phyloP scores from a whole-genome alignment of 306 rosid species.

The Glycine soja region DNA sequence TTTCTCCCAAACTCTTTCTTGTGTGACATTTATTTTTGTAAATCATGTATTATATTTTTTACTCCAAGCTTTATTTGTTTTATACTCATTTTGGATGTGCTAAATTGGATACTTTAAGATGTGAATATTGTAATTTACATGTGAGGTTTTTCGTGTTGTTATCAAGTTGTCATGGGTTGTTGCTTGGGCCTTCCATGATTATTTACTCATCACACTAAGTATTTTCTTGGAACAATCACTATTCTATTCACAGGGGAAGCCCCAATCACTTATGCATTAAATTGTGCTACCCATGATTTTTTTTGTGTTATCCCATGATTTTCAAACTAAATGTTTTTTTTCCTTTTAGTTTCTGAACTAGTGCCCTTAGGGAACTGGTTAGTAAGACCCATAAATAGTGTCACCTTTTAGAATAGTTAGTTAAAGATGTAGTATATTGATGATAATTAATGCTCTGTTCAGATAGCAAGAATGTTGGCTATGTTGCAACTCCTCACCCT shows the following conservation, averaged over 20 bases:
- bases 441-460: not conserved
- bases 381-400: not conserved
- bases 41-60: not conserved
- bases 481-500: slow-evolving; percentile 19
- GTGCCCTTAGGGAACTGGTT: too few species aligned
- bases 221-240: too few species aligned
- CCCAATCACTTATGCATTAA: too few species aligned
- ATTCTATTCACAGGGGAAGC: too few species aligned
- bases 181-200: not conserved
- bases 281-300: too few species aligned
- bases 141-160: not conserved
- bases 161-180: too few species aligned
- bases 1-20: not conserved
- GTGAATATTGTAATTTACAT: not conserved
- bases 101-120: not conserved
- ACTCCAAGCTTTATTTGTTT: not conserved
- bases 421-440: not conserved
- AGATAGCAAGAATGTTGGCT: slow-evolving; percentile 9
- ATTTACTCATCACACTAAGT: too few species aligned
- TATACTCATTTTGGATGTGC: not conserved
- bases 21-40: not conserved
- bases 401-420: slow-evolving; percentile 1
- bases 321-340: too few species aligned
- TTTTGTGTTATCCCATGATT: too few species aligned
- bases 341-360: too few species aligned